Base-by-base conservation (phyloP, 1,284 basidiomycete species). In the Heterobasidion parviporum region DNA sequence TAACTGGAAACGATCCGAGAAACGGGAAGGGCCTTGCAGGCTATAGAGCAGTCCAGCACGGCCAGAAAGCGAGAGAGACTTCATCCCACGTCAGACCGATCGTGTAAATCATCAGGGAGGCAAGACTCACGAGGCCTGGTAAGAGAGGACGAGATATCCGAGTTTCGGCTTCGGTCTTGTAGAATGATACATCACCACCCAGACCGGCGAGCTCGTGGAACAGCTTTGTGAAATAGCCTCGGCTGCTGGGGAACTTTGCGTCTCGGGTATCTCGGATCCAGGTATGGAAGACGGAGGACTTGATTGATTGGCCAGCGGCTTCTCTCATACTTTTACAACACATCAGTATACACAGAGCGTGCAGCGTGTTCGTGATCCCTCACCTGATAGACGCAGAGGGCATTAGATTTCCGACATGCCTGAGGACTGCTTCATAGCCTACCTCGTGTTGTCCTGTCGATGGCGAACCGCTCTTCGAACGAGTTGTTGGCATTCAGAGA, bases 1-100 rank as follows among this genome's bases (percentile, higher is more conserved):
- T 0, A 98, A 79, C 63, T 96, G 94, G 68, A 95, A 96, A 5
- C 93, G 82, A 70, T 99, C 97, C 38, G 80, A 83, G 66, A 91
- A 89, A 52, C 79, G 77, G 32, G 81, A 74, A 14, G 72, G 71
- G 14, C 69, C 66, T 6, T 68, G 65, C 5, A 89, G 65, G 36
- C 80, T 76, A 66, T 79, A 81, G 3, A 93, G 69, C 18, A 86
- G 57, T 6, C 92, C 92, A 0, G 78, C 70, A 16, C 82, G 79
- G 4, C 80, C 78, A 2, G 83, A 78, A 5, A 90, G 67, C 0
- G 89, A 89, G 20, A 87, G 52, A 2, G 80, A 78, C 89, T 90
- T 57, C 5, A 34, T 3, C 50, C 35, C 20, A 46, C 33, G 16
- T 60, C 12, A 64, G 52, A 18, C 34, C 44, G 34, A 32, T 2